Evolutionary conservation across 1,284 basidiomycete species (phyloP), one percentile per base, ranked within the genome.

Genomic region (Cutaneotrichosporon cavernicola): DNA sequence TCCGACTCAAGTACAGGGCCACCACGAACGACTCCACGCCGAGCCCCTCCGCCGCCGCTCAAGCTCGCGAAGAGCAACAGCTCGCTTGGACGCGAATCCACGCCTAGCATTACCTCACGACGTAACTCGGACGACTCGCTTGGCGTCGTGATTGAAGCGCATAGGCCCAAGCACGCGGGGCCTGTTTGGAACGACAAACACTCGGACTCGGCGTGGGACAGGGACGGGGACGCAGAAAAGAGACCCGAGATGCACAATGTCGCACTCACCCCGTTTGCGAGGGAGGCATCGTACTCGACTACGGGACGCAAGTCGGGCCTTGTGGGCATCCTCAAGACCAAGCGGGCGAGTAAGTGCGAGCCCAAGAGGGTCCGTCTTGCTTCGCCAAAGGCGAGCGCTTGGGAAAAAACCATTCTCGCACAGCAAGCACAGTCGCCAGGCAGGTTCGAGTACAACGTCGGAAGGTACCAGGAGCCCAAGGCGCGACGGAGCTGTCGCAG

Each of bases 211-310:
- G 34, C 34, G 22, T 52, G 11, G 14, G 22, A 50, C 22, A 5
- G 11, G 18, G 8, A 50, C 22, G 21, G 11, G 18, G 8, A 30
- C 58, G 14, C 31, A 16, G 53, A 56, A 9, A 34, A 14, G 6
- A n/a, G 46, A 30, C 34, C 34, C 34, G 74, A 74, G 0, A 61
- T 78, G 13, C 72, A 76, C 61, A 69, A 75, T 47, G 70, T 78
- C 22, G 63, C 74, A 4, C 70, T 78, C 30, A 77, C 75, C 1
- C 76, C 75, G 18, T 46, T 18, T 18, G 9, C 16, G 16, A 46
- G n/a, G 18, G 43, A 46, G 43, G 18, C 16, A 16, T 46, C 43
- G 43, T 46, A 46, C 43, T 46, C 43, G 43, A 46, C 18, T 18
- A n/a, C 16, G 7, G 43, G 16, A 8, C 43, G 18, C 43, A 46